Conservation (phyloP, 331 rosid genomes). For the Prunus yedoensis region DNA sequence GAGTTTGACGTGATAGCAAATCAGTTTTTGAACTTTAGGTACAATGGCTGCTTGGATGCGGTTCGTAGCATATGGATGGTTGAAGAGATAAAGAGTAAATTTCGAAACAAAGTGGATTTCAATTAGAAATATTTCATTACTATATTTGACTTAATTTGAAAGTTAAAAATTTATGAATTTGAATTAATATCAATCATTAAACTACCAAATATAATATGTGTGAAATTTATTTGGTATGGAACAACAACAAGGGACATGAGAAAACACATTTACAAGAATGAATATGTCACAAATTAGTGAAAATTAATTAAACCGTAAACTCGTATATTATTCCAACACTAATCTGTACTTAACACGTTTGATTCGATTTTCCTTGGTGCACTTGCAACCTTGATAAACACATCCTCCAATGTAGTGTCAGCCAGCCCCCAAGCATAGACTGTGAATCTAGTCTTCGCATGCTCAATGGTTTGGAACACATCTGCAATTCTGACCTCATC, state of each 20-base stretch:
- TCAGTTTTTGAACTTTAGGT: no score
- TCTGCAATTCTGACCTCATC: constrained; percentile 54
- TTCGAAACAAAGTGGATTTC: neutral
- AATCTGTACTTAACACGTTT: neutral
- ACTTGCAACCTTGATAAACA: constrained; percentile 67
- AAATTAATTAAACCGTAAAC: no score
- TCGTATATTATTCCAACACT: no score
- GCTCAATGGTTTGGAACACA: constrained; percentile 57
- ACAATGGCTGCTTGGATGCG: no score
- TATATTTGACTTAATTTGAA: neutral
- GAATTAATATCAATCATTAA: neutral
- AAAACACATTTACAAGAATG: no score
- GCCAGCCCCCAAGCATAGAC: constrained; percentile 76
- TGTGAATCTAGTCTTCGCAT: constrained; percentile 48
- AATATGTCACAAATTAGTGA: no score
- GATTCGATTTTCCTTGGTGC: neutral
- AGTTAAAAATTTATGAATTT: neutral
- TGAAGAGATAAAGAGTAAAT: neutral
- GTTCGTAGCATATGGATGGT: no score
- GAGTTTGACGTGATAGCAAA: no score
- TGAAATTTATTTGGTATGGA: neutral
- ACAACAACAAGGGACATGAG: neutral
- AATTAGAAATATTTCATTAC: no score
- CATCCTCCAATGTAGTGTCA: constrained; percentile 79
- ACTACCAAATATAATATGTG: neutral